Evolutionary conservation across 768 basidiomycete species (phyloP), one percentile per base, ranked within the genome.

Genomic region (Leccinum olivaceopallidum): DNA sequence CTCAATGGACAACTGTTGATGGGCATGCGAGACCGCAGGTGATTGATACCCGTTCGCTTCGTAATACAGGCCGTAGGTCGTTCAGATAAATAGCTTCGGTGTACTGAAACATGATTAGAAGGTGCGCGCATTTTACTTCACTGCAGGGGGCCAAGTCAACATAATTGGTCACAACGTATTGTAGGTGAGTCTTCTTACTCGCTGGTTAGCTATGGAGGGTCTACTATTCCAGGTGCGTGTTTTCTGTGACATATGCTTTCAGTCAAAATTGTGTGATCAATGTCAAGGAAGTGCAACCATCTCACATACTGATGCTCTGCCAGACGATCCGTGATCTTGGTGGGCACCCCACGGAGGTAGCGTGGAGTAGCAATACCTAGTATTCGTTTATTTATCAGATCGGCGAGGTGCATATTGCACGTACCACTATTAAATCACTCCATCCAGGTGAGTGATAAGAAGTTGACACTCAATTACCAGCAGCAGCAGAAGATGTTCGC

Each of bases 261-360:
- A 50, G 52, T 57, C 4, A 8, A 28, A 20, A 28, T 14, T 6
- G 48, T 47, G 32, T 4, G 37, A n/a, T 18, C 30, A 26, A 18
- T 44, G 16, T 26, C 22, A 26, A 50, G 22, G 52, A 22, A 20
- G 12, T n/a, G 54, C 2, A 48, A 56, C 2, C 37, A 53, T 16
- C 10, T 37, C 24, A 37, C 22, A 18, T 22, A 18, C 14, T 7
- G 5, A 7, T 37, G 36, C 22, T 53, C 18, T 32, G 16, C 44
- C 13, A 28, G 20, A 30, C 20, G n/a, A 55, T 61, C n/a, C 12
- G 42, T 53, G 50, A 56, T 32, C 53, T 59, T 18, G 24, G 58
- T 53, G 13, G 42, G 16, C 18, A 6, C 9, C 26, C 18, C 22
- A 16, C 24, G 20, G 13, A 1, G 24, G 56, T 1, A 60, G 6